Conservation (phyloP, 495 filamentous ascomycete genomes). For the Penicillium parvum region DNA sequence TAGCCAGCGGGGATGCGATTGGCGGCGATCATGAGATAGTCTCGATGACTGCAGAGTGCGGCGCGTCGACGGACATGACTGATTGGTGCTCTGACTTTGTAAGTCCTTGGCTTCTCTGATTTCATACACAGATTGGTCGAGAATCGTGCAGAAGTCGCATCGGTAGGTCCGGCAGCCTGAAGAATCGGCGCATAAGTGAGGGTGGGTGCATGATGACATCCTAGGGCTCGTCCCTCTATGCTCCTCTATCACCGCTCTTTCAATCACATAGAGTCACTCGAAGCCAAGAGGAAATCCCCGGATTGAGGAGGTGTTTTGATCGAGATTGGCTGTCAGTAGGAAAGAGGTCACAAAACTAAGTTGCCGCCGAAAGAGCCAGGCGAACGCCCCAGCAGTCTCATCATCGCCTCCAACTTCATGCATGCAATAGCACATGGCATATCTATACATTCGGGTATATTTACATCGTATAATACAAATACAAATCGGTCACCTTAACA, state of each 20-base stretch:
- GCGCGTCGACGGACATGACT: conserved; percentile 10
- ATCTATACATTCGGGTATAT: conserved; percentile 23
- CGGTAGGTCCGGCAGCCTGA: conserved; percentile 8
- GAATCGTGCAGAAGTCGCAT: conserved; percentile 12
- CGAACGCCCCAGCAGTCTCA: too few relatives aligned
- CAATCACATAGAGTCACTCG: not conserved
- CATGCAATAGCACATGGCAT: conserved; percentile 1
- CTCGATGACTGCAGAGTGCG: conserved; percentile 18
- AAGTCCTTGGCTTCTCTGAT: not conserved
- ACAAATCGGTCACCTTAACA: conserved; percentile 11
- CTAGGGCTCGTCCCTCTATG: not conserved
- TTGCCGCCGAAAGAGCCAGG: too few relatives aligned
- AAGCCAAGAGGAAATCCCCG: not conserved
- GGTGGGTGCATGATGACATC: too few relatives aligned
- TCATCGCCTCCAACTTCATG: too few relatives aligned
- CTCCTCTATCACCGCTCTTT: not conserved
- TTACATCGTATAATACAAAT: conserved; percentile 30
- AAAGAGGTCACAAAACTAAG: not conserved
- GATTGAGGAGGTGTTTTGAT: too few relatives aligned
- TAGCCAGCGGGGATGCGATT: conserved; percentile 20
- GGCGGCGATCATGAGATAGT: conserved; percentile 14
- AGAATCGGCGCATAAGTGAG: conserved; percentile 11
- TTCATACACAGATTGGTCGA: conserved; percentile 11
- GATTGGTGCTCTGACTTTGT: conserved; percentile 12
- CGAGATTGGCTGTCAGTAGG: too few relatives aligned